phyloP scores from a whole-genome alignment of 371 early-diverging fungal genomes.

The Syncephalis fuscata region DNA sequence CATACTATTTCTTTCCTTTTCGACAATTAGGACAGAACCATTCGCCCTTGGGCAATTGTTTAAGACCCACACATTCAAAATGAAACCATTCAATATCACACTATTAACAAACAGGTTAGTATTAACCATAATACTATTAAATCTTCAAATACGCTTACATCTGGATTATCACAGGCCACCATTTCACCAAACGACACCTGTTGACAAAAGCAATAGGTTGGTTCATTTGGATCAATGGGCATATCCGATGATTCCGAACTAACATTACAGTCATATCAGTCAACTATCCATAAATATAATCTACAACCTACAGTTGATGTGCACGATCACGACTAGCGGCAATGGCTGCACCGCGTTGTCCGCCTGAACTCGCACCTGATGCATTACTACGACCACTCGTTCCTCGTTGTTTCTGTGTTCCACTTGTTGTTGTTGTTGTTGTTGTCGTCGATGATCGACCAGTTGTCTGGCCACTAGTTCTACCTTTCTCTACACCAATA shows the following conservation, averaged over 20 bases:
- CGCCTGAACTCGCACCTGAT: background rate
- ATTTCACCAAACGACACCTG: constrained; percentile 94
- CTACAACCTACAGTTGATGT: background rate
- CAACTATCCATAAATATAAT: background rate
- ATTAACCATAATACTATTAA: background rate
- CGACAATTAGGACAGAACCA: constrained; percentile 81
- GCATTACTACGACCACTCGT: too few relatives aligned
- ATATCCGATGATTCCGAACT: constrained; percentile 30
- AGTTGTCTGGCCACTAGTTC: too few relatives aligned
- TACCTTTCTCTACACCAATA: too few relatives aligned
- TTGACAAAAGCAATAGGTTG: constrained; percentile 85
- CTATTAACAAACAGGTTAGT: constrained; percentile 12
- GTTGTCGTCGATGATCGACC: too few relatives aligned
- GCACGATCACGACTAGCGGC: background rate
- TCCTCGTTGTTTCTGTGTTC: too few relatives aligned
- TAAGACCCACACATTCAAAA: constrained; percentile 77
- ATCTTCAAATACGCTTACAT: constrained; percentile 26
- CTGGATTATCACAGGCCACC: constrained; percentile 90
- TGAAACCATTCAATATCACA: constrained; percentile 96
- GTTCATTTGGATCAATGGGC: constrained; percentile 89
- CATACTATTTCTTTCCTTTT: constrained; percentile 29
- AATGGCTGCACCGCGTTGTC: background rate
- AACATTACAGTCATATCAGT: background rate
- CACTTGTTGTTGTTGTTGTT: too few relatives aligned
- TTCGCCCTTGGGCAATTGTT: constrained; percentile 68